Conservation (phyloP, 495 filamentous ascomycete species). For the Talaromyces stipitatus region DNA sequence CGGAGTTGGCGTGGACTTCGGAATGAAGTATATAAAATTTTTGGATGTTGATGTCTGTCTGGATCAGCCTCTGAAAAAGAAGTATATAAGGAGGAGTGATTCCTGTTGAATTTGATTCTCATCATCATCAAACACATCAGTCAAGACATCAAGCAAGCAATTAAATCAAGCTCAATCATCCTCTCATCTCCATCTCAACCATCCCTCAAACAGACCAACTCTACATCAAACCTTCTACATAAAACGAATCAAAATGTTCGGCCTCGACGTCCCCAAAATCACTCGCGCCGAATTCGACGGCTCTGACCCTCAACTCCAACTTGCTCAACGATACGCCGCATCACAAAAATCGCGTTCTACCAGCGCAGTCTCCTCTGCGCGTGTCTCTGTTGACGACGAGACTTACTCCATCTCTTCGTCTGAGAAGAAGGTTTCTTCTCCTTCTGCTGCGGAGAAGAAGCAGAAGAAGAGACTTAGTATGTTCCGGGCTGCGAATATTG, state of each 20-base stretch:
- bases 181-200: neutral
- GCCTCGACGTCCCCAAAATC: neutral
- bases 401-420: neutral
- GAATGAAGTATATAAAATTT: neutral
- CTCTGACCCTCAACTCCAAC: constrained; percentile 1
- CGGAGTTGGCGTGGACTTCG: neutral
- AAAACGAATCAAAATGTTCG: constrained; percentile 1
- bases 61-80: neutral
- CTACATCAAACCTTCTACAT: neutral
- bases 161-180: neutral
- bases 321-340: neutral
- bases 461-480: neutral
- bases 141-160: neutral
- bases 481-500: neutral
- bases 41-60: neutral
- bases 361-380: neutral
- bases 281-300: constrained; percentile 5
- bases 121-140: neutral
- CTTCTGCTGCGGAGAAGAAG: neutral
- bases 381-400: neutral
- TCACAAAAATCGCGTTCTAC: neutral
- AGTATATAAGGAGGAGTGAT: neutral
- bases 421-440: neutral
- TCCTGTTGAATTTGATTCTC: neutral
- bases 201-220: neutral